Percentiles rank a stretch among this genome's conserved stretches.
Evolutionary conservation across 129 eudicot genomes (phyloP).

Genomic region (Oenanthe sinensis): DNA sequence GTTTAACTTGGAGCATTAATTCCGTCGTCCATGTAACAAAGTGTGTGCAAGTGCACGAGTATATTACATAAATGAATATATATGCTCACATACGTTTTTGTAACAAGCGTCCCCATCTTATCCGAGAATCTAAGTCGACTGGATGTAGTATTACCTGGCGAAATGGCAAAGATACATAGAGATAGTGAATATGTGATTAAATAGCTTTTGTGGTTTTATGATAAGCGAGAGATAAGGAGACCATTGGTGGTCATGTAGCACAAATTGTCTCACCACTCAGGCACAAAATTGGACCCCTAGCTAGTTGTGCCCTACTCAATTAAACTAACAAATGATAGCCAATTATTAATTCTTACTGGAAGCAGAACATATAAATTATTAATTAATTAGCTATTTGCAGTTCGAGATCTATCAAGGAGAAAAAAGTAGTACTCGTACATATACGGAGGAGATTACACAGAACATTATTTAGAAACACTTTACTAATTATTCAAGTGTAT

Average conservation of each 20-base stretch:
- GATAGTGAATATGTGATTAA: neutral
- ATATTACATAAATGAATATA: neutral
- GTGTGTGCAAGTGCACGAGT: neutral
- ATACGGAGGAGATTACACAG: neutral
- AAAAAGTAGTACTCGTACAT: no score
- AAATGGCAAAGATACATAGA: neutral
- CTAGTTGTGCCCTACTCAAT: neutral
- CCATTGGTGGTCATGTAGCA: neutral
- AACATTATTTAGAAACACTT: neutral
- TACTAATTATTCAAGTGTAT: neutral
- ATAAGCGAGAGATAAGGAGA: constrained; percentile 10
- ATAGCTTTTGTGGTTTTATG: neutral
- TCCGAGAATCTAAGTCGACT: neutral
- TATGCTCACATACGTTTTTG: no score
- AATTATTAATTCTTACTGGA: neutral
- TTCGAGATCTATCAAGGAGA: neutral
- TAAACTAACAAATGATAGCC: neutral
- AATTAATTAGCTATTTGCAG: neutral
- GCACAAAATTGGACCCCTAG: constrained; percentile 5
- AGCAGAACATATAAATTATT: neutral
- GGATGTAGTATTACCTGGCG: neutral
- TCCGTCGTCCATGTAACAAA: no score
- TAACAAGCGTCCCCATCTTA: neutral
- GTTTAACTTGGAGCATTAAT: no score
- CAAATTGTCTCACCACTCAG: constrained; percentile 8